Base-by-base conservation (phyloP, 2,329 filamentous ascomycete species). In the Alternaria postmessia region DNA sequence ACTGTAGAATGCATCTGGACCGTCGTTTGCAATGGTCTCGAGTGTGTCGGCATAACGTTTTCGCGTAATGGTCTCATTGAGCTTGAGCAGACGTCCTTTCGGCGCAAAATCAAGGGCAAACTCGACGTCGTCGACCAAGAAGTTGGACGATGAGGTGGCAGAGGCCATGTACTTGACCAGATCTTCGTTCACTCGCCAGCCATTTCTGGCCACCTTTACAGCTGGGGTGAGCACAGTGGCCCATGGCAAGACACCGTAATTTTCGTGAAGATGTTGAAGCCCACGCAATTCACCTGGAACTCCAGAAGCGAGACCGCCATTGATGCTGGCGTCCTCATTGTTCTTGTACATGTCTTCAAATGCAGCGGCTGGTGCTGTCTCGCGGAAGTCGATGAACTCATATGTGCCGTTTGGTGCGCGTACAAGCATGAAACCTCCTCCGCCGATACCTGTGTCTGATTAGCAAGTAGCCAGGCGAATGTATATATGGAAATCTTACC, bases 101-200 rank as follows among this genome's bases (percentile, higher is more conserved):
- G 93, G 93, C 2, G 93, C 93, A 80, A 97, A 97, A 74, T 97
- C 94, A 48, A 91, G 77, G 0, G 94, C 92, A 90, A 93, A 98
- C 4, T 88, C 86, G 0, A 90, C 88, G 57, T 97, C 88, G 3
- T 91, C 83, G 0, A 88, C 81, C 0, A 97, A 80, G 70, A 96
- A 97, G 67, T 92, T 85, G 49, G 84, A 78, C 7, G 81, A 57
- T 59, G 76, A 59, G 74, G 73, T 75, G 58, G 81, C 82, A 3
- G 75, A 81, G 0, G 82, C 74, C 86, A 96, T 94, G 71, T 94
- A 94, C 8, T 82, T 83, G 22, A 93, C 84, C 22, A 94, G 81
- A 74, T 98, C 94, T 55, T 87, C 81, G 3, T 87, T 91, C 2
- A 97, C 86, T 18, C 75, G 73, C 78, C 96, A 79, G n/a, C 77